These are phyloP conservation scores for Hypoxylon sp. DNA, from an alignment of 2,329 filamentous ascomycete genomes.

Conservation along the genomic window DNA sequence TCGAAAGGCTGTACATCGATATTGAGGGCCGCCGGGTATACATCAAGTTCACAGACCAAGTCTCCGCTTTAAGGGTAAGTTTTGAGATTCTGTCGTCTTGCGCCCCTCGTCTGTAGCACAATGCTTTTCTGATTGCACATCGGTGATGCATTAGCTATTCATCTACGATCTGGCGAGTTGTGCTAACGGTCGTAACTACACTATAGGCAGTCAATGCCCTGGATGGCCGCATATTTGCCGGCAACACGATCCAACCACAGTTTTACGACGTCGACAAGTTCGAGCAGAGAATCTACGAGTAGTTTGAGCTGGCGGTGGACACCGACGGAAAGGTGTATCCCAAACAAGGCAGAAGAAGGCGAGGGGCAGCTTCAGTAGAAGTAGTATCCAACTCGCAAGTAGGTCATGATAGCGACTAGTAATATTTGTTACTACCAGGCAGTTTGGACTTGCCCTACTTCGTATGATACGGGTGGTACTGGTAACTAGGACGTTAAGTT, in stretches of 20 bases:
- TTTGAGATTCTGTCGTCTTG: slow-evolving; percentile 54
- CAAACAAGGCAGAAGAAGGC: slow-evolving; percentile 26
- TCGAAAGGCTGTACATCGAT: slow-evolving; percentile 84
- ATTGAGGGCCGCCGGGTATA: slow-evolving; percentile 78
- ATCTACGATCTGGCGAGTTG: not conserved
- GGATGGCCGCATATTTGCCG: slow-evolving; percentile 88
- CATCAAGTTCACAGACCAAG: slow-evolving; percentile 88
- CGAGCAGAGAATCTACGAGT: slow-evolving; percentile 72
- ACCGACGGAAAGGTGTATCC: not conserved
- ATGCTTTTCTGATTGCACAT: not conserved
- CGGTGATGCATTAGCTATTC: slow-evolving; percentile 6
- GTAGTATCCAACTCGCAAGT: not conserved
- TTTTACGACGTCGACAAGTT: slow-evolving; percentile 90
- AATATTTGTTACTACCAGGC: not conserved
- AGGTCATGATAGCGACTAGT: not conserved
- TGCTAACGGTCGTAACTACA: slow-evolving; percentile 14
- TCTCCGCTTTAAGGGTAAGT: slow-evolving; percentile 86
- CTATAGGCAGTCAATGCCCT: slow-evolving; percentile 86
- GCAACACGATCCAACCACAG: slow-evolving; percentile 82
- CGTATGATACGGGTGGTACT: too few relatives aligned
- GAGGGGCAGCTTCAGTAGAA: not conserved
- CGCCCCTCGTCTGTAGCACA: not conserved
- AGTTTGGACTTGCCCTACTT: not conserved
- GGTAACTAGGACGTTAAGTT: slow-evolving; percentile 10
- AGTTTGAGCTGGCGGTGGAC: slow-evolving; percentile 24